Percentiles rank a stretch among this genome's conserved stretches.
These are phyloP conservation scores for Fistulina hepatica DNA, from an alignment of 1,284 basidiomycete genomes.

Conservation along the genomic window DNA sequence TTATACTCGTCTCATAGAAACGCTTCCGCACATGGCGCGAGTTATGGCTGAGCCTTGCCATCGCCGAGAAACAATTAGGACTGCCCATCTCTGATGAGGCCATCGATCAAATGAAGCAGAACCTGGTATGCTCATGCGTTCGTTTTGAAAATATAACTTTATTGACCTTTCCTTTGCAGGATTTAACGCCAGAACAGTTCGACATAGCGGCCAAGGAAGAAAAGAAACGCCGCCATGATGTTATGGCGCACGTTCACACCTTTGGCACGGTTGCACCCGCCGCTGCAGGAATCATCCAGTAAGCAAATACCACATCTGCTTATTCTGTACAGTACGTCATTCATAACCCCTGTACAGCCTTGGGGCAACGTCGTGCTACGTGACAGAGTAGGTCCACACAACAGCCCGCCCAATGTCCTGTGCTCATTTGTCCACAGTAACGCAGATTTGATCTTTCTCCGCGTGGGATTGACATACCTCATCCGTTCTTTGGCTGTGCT, in stretches of 20 bases:
- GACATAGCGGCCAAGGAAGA: conserved; percentile 88
- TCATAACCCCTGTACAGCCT: conserved; percentile 40
- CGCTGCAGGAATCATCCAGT: conserved; percentile 97
- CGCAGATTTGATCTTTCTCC: conserved; percentile 95
- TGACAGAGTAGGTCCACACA: conserved; percentile 71
- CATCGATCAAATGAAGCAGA: conserved; percentile 86
- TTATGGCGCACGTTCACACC: conserved; percentile 99
- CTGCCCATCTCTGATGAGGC: conserved; percentile 85
- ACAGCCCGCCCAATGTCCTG: background rate
- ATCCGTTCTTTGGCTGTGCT: conserved; percentile 82
- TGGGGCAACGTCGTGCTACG: conserved; percentile 97
- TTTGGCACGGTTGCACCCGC: conserved; percentile 92
- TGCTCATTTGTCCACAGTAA: conserved; percentile 43
- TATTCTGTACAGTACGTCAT: conserved; percentile 3
- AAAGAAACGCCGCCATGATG: conserved; percentile 96
- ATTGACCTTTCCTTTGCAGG: conserved; percentile 28
- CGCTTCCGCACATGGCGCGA: conserved; percentile 96
- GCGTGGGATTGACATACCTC: conserved; percentile 76
- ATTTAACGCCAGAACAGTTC: conserved; percentile 85
- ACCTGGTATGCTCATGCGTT: conserved; percentile 75
- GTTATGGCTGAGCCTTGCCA: conserved; percentile 94
- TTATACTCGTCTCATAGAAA: conserved; percentile 42
- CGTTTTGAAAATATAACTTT: background rate
- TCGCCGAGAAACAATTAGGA: conserved; percentile 94
- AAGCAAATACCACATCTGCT: conserved; percentile 21